phyloP scores from a whole-genome alignment of 73 alveolate species.

The Paramecium pentaurelia region DNA sequence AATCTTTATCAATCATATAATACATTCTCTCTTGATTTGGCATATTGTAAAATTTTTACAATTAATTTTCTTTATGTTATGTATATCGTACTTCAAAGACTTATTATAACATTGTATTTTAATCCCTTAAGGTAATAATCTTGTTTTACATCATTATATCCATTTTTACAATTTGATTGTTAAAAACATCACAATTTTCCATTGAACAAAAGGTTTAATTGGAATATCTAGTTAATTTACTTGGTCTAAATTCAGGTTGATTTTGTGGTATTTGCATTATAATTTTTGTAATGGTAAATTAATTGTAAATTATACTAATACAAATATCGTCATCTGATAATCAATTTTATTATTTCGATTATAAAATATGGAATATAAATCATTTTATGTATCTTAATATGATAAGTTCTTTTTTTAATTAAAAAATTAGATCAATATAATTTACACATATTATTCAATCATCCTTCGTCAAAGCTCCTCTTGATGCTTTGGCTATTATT shows the following conservation, averaged over 20 bases:
- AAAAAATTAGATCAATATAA: too few relatives aligned
- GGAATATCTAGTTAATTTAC: neutral
- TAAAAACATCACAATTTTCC: neutral
- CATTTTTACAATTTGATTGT: neutral
- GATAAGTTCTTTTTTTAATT: too few relatives aligned
- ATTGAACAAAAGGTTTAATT: neutral
- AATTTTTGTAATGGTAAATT: neutral
- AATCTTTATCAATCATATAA: slow-evolving; percentile 14
- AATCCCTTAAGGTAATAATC: neutral
- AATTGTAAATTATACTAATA: neutral
- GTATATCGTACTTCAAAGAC: neutral
- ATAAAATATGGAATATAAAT: neutral
- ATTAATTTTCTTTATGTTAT: neutral
- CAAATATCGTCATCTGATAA: too few relatives aligned
- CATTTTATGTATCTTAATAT: neutral
- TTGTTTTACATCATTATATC: neutral
- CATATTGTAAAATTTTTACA: neutral
- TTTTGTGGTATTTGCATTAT: neutral
- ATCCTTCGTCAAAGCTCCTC: neutral
- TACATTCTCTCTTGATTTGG: slow-evolving; percentile 30
- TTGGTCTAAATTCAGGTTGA: neutral
- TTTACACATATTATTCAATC: neutral
- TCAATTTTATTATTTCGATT: neutral
- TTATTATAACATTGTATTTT: neutral
- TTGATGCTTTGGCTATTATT: neutral